phyloP scores from a whole-genome alignment of 148 eudicot genomes.

The Camellia japonica region DNA sequence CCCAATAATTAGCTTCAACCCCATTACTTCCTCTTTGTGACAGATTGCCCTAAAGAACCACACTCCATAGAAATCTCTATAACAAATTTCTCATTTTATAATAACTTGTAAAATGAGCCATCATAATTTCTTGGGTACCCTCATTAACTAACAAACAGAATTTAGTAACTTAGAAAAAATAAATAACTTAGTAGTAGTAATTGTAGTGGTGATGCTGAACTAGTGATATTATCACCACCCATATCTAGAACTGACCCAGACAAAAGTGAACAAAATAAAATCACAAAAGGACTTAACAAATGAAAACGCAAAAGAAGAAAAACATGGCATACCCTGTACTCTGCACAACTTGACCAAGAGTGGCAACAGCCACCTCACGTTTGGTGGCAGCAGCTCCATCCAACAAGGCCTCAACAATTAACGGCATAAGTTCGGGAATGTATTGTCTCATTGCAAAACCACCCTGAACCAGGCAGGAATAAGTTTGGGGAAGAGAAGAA shows the following conservation, averaged over 20 bases:
- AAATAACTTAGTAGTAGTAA: no score
- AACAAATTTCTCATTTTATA: no score
- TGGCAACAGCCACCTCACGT: constrained; percentile 96
- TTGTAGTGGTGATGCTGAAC: neutral
- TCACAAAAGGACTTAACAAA: neutral
- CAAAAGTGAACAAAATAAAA: neutral
- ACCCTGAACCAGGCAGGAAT: constrained; percentile 51
- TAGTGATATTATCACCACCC: neutral
- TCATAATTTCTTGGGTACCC: no score
- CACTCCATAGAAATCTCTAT: no score
- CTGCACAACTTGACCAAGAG: constrained; percentile 99
- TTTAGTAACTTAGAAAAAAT: no score
- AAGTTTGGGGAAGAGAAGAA: neutral
- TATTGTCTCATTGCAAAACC: constrained; percentile 95
- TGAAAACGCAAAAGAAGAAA: neutral
- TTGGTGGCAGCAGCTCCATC: constrained; percentile 93
- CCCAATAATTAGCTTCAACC: no score
- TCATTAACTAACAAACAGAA: no score
- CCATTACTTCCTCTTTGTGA: no score
- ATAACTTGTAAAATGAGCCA: no score
- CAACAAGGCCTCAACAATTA: constrained; percentile 89
- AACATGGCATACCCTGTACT: constrained; percentile 80
- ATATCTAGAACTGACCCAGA: neutral
- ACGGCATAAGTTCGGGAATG: constrained; percentile 85
- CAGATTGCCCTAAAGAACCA: no score